Conservation (phyloP, 768 basidiomycete species). For the Hygrophoropsis aurantiaca region DNA sequence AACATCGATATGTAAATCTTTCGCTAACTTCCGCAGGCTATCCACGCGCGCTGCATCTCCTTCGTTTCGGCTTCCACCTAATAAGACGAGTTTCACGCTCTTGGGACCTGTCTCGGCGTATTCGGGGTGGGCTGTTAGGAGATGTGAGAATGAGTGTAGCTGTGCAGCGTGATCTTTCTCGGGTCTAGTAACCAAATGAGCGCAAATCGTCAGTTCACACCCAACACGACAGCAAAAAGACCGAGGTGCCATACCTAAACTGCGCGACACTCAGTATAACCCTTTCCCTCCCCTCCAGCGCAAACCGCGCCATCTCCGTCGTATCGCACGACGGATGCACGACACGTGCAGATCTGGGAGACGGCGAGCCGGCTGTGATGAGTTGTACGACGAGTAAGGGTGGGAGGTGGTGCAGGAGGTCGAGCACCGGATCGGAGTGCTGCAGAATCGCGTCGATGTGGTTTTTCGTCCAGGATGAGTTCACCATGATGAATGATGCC, state of each 20-base stretch:
- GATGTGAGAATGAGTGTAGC: conserved; percentile 60
- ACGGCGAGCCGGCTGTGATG: conserved; percentile 4
- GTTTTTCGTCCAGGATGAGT: conserved; percentile 91
- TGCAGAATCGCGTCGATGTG: conserved; percentile 78
- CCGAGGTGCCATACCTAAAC: conserved; percentile 63
- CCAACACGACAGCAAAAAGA: background rate
- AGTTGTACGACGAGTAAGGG: conserved; percentile 42
- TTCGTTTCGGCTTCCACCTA: conserved; percentile 84
- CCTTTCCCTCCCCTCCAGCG: conserved; percentile 52
- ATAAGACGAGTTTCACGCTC: conserved; percentile 62
- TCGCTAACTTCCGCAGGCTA: conserved; percentile 54
- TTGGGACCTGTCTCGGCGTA: conserved; percentile 34
- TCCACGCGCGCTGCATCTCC: conserved; percentile 73
- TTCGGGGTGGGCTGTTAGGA: conserved; percentile 62
- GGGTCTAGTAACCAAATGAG: conserved; percentile 48
- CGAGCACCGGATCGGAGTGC: conserved; percentile 51
- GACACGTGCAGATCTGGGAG: conserved; percentile 37
- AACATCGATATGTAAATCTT: conserved; percentile 66
- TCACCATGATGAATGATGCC: conserved; percentile 85
- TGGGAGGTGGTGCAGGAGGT: conserved; percentile 40
- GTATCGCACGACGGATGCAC: conserved; percentile 96
- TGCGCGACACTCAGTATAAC: conserved; percentile 88
- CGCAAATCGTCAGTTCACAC: background rate
- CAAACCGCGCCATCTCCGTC: conserved; percentile 58
- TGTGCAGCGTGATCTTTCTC: conserved; percentile 93